Evolutionary conservation across 345 rosid genomes (phyloP).

Genomic region (Syzygium oleosum): DNA sequence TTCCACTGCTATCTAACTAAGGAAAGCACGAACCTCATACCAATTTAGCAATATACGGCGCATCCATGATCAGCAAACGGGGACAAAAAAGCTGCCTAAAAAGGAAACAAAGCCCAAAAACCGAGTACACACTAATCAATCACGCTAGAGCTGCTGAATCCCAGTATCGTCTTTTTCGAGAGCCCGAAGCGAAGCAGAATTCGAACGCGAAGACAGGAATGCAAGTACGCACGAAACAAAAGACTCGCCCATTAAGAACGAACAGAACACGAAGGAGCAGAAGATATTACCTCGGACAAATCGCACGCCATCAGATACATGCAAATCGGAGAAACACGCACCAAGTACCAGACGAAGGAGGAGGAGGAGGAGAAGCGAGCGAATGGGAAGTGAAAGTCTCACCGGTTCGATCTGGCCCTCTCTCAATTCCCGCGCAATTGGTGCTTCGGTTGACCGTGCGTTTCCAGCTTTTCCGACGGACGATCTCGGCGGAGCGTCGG

Average conservation of each 20-base stretch:
- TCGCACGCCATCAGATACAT: neutral
- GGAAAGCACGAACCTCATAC: neutral
- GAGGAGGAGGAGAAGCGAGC: neutral
- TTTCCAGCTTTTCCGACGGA: neutral
- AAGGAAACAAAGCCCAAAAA: neutral
- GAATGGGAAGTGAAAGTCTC: neutral
- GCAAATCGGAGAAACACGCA: neutral
- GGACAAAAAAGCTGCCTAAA: neutral
- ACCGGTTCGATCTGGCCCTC: neutral
- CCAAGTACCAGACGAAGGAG: neutral
- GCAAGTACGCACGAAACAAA: neutral
- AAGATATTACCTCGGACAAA: neutral
- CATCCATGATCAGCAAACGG: neutral
- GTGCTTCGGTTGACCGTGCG: neutral
- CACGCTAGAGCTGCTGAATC: neutral
- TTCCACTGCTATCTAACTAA: neutral
- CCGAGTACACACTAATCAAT: neutral
- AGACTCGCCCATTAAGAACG: neutral
- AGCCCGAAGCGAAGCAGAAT: neutral
- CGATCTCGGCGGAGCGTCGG: neutral
- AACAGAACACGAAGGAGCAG: neutral
- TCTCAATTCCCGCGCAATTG: neutral
- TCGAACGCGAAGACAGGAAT: too few relatives aligned
- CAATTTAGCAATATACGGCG: neutral
- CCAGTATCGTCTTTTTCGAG: neutral